Evolutionary conservation across 257 asterid genomes (phyloP).

Genomic region (Scutellaria baicalensis): DNA sequence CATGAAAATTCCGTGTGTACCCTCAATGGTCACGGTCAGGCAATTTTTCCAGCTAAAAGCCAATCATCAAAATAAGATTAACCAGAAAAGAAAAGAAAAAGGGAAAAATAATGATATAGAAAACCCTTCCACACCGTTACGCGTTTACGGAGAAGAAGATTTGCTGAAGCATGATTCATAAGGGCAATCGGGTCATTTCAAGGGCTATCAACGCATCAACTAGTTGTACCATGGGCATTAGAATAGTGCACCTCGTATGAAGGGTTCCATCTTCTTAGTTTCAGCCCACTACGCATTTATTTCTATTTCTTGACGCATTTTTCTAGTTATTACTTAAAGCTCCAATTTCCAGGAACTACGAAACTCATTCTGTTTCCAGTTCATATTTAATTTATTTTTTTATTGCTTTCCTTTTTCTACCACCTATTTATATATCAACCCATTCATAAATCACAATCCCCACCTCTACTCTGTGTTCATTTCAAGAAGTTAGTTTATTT

Average conservation of each 20-base stretch:
- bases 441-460: slow-evolving; percentile 7
- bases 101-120: neutral
- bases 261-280: neutral
- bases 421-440: slow-evolving; percentile 18
- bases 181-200: slow-evolving; percentile 9
- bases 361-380: slow-evolving; percentile 32
- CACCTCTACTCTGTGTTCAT: neutral
- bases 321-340: slow-evolving; percentile 9
- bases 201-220: neutral
- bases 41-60: slow-evolving; percentile 25
- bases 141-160: slow-evolving; percentile 6
- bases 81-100: neutral
- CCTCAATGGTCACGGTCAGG: slow-evolving; percentile 48
- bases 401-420: neutral
- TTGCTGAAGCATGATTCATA: neutral
- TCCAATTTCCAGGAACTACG: neutral
- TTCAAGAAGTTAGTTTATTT: neutral
- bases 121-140: neutral
- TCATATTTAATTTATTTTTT: slow-evolving; percentile 14
- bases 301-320: slow-evolving; percentile 14
- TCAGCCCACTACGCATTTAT: neutral
- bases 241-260: neutral
- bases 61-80: neutral
- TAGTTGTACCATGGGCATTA: slow-evolving; percentile 10
- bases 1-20: slow-evolving; percentile 41